Evolutionary conservation across 805 yeast genomes (phyloP).

Genomic region (Yarrowia deformans): DNA sequence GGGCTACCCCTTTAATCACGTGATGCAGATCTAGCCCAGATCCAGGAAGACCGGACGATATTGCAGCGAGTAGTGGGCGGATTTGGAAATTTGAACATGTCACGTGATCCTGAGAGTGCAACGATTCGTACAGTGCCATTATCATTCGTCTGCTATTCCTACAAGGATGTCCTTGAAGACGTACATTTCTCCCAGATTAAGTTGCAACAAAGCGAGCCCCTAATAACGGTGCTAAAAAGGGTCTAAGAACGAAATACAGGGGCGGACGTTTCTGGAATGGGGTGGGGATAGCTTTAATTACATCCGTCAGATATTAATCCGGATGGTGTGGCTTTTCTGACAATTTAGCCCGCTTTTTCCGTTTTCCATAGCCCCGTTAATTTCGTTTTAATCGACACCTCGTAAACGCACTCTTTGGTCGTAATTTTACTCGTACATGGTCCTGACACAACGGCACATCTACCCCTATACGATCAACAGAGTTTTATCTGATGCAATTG

Average conservation of each 20-base stretch:
- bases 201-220: neutral
- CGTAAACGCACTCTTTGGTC: conserved; percentile 9
- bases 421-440: neutral
- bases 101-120: too few relatives aligned
- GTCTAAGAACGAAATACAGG: neutral
- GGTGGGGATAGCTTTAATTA: too few relatives aligned
- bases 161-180: too few relatives aligned
- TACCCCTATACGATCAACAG: conserved; percentile 30
- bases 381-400: neutral
- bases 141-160: too few relatives aligned
- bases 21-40: conserved; percentile 12
- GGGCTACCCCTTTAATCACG: conserved; percentile 13
- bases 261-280: neutral
- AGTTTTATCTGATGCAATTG: conserved; percentile 10
- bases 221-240: neutral
- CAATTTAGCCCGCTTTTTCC: too few relatives aligned
- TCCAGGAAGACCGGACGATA: neutral
- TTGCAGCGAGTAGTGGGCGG: neutral
- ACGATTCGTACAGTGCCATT: too few relatives aligned
- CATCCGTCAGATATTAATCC: too few relatives aligned
- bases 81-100: neutral
- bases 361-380: neutral
- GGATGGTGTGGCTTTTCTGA: too few relatives aligned
- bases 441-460: conserved; percentile 34
- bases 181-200: neutral